Evolutionary conservation across 1,284 basidiomycete species (phyloP), one percentile per base, ranked within the genome.

Genomic region (Cryptococcus sp.): DNA sequence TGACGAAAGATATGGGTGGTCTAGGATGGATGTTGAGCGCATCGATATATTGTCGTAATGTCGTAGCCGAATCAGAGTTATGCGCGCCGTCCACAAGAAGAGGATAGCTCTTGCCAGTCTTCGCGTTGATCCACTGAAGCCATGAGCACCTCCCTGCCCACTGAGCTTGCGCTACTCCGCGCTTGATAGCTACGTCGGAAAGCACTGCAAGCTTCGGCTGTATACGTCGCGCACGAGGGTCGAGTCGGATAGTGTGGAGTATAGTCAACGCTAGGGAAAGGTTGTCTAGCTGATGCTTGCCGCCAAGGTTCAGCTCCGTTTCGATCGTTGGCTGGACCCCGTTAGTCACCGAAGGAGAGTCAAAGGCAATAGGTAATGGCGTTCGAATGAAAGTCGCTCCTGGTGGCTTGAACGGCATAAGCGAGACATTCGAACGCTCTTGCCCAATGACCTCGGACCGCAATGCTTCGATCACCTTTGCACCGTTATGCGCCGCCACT

Each of bases 61-160:
- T 85, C 19, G 75, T 64, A 0, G 92, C 84, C 0, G 93, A 93
- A 5, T 90, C 87, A n/a, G 86, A 81, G 71, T 99, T 99, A 75
- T 99, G 96, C 0, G 96, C 95, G 3, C 96, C 96, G 71, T 99
- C 96, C 2, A 89, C 87, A 7, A 99, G 82, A 5, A 93, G 78
- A 5, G 67, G 67, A 15, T 57, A 47, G 7, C 38, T 17, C 20
- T 40, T 50, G 51, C 54, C 40, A 54, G 81, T 70, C 3, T 81
- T 64, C 42, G 68, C 52, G 43, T 46, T 56, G 22, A 40, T 40
- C 35, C 51, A 86, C 81, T 77, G 85, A 10, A 81, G 52, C 81
- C 83, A 97, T 0, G 89, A 89, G 17, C 97, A 84, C 54, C 95
- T 82, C 1, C 95, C 95, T 4, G 85, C 85, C 93, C 95, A 99